Evolutionary conservation across 345 rosid genomes (phyloP).

Genomic region (Adansonia digitata): DNA sequence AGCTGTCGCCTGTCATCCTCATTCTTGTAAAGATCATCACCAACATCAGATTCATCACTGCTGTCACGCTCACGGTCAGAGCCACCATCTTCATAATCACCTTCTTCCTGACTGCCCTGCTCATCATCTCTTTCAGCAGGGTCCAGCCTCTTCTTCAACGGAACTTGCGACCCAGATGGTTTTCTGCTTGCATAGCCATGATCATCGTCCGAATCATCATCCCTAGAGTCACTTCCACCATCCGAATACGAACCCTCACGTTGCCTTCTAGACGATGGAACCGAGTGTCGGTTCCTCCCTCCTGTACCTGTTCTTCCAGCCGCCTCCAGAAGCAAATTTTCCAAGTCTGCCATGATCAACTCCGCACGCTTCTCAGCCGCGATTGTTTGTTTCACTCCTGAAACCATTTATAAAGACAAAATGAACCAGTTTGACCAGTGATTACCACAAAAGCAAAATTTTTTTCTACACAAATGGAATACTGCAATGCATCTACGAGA

Average conservation of each 20-base stretch:
- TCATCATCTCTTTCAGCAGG: slow-evolving; percentile 76
- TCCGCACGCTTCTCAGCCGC: not conserved
- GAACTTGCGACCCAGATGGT: slow-evolving; percentile 92
- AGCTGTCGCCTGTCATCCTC: slow-evolving; percentile 77
- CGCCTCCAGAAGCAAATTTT: slow-evolving; percentile 89
- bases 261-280: slow-evolving; percentile 52
- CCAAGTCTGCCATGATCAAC: slow-evolving; percentile 69
- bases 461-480: slow-evolving; percentile 35
- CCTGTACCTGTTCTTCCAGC: slow-evolving; percentile 79
- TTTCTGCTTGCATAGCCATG: slow-evolving; percentile 68
- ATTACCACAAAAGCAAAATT: too few species aligned
- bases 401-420: not conserved
- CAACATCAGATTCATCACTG: slow-evolving; percentile 84
- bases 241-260: slow-evolving; percentile 86
- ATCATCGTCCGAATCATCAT: slow-evolving; percentile 74
- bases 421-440: slow-evolving; percentile 39
- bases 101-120: slow-evolving; percentile 63
- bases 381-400: slow-evolving; percentile 5
- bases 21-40: slow-evolving; percentile 83
- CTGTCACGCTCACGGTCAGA: slow-evolving; percentile 68
- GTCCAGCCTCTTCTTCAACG: slow-evolving; percentile 84
- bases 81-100: slow-evolving; percentile 47
- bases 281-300: slow-evolving; percentile 54
- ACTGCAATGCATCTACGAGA: not conserved
- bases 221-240: slow-evolving; percentile 87